Evolutionary conservation across 2,329 filamentous ascomycete genomes (phyloP).

Genomic region (Cordyceps sp.): DNA sequence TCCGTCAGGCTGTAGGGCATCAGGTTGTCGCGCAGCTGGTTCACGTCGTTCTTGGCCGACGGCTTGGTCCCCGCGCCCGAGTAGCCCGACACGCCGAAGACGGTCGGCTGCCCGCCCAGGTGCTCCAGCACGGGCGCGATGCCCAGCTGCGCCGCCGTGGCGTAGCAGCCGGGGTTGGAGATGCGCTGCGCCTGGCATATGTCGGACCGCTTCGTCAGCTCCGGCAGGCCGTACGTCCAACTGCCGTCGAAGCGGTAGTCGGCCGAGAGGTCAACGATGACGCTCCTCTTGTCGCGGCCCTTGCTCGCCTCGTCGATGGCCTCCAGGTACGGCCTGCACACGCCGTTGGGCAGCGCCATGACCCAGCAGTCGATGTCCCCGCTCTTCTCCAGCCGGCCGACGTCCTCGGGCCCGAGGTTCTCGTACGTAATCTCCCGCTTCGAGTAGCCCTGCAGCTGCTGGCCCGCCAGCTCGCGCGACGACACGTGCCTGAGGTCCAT

Average conservation of each 20-base stretch:
- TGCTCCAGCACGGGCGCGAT: constrained; percentile 67
- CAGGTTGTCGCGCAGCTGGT: constrained; percentile 69
- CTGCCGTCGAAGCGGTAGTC: constrained; percentile 79
- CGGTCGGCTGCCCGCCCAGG: constrained; percentile 60
- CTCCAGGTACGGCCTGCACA: constrained; percentile 87
- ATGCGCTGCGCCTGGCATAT: constrained; percentile 72
- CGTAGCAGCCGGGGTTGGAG: constrained; percentile 87
- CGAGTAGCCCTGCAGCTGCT: constrained; percentile 75
- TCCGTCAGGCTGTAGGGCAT: constrained; percentile 67
- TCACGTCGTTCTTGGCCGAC: constrained; percentile 81
- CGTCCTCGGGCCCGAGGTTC: constrained; percentile 74
- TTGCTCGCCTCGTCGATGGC: constrained; percentile 60
- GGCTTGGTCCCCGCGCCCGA: constrained; percentile 92
- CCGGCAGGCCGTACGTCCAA: constrained; percentile 79
- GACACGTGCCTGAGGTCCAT: constrained; percentile 87
- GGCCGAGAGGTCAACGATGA: constrained; percentile 89
- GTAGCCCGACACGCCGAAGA: constrained; percentile 89
- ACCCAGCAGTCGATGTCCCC: constrained; percentile 91
- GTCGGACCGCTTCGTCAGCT: constrained; percentile 59
- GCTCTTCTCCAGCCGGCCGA: constrained; percentile 66
- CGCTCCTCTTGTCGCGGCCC: constrained; percentile 36
- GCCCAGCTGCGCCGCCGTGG: constrained; percentile 79
- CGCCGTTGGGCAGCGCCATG: constrained; percentile 89
- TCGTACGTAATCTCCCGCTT: constrained; percentile 90
- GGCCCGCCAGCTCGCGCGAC: constrained; percentile 77